Evolutionary conservation across 2,329 filamentous ascomycete species (phyloP), one percentile per base, ranked within the genome.

Genomic region (Dactylellina haptotyla): DNA sequence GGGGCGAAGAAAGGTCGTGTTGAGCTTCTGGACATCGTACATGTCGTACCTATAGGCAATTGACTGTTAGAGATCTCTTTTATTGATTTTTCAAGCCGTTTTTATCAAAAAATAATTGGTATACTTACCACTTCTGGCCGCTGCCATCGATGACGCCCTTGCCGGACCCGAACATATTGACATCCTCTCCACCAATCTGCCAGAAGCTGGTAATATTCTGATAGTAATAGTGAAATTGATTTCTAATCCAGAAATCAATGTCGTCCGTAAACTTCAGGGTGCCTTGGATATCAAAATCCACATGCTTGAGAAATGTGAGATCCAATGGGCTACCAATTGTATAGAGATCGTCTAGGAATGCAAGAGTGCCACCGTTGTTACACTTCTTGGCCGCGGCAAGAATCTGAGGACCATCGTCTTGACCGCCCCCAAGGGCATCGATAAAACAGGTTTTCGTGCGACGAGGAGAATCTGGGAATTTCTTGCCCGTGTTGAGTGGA

Each of bases 131-230:
- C 1, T 84, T 83, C 77, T 89, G 87, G 0, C 87, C 87, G 63
- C 87, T 88, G 9, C 89, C 89, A 76, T 90, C 84, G 4, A 89
- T 72, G 12, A 41, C 62, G 16, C 58, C 67, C 2, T 51, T 86
- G 0, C 89, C 89, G 73, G 89, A 91, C 84, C 83, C 77, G 89
- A 89, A 91, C 48, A 91, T 84, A 70, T 90, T 88, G 9, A 91
- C 86, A 79, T 87, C 87, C 18, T 84, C 82, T 37, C 89, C 89
- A 37, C 88, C 88, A 37, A 89, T 84, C 78, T 87, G 84, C 83
- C 88, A 90, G 82, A 90, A 90, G 1, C 86, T 86, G 0, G 86
- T 88, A 4, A 85, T 84, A 75, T 90, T 89, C 77, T 91, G 89
- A 80, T 87, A 91, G 4, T 81, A 82, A 23, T 88, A 87, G 62